Percentiles rank a stretch among this genome's conserved stretches.
Evolutionary conservation across 2,329 filamentous ascomycete species (phyloP).

Genomic region (Pleurostoma richardsiae): DNA sequence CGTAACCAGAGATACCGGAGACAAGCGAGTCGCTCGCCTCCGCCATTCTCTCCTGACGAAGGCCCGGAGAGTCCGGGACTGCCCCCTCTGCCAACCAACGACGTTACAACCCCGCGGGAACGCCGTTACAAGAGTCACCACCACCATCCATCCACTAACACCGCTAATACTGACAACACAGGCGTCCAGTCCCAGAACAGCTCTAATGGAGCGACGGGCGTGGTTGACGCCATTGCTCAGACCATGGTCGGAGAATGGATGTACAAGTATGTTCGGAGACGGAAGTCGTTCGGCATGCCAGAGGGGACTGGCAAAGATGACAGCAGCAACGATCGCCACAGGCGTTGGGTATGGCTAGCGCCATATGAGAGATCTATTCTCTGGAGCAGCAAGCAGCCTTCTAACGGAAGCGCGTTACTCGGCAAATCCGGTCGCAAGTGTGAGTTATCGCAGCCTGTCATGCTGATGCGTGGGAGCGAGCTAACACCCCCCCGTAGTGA

Average conservation of each 20-base stretch:
- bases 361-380: conserved; percentile 94
- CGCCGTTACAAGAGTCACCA: conserved; percentile 31
- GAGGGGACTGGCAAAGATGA: conserved; percentile 65
- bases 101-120: conserved; percentile 58
- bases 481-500: conserved; percentile 54
- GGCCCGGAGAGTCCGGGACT: conserved; percentile 64
- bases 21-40: conserved; percentile 54
- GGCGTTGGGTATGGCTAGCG: conserved; percentile 97
- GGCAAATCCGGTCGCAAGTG: conserved; percentile 92
- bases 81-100: conserved; percentile 70
- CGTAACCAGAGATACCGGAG: conserved; percentile 44
- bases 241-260: conserved; percentile 99
- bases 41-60: conserved; percentile 62
- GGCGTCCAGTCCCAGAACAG: conserved; percentile 49
- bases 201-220: conserved; percentile 64
- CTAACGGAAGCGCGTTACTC: conserved; percentile 78
- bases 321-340: conserved; percentile 76
- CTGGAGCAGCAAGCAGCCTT: conserved; percentile 97
- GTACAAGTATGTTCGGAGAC: conserved; percentile 82
- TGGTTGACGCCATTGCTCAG: conserved; percentile 94
- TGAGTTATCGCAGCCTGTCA: conserved; percentile 45
- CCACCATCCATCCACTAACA: conserved; percentile 57
- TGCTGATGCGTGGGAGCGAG: not conserved
- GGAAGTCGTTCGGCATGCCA: conserved; percentile 83
- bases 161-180: conserved; percentile 40